Conservation (phyloP, 257 asterid species). For the Sherardia arvensis region DNA sequence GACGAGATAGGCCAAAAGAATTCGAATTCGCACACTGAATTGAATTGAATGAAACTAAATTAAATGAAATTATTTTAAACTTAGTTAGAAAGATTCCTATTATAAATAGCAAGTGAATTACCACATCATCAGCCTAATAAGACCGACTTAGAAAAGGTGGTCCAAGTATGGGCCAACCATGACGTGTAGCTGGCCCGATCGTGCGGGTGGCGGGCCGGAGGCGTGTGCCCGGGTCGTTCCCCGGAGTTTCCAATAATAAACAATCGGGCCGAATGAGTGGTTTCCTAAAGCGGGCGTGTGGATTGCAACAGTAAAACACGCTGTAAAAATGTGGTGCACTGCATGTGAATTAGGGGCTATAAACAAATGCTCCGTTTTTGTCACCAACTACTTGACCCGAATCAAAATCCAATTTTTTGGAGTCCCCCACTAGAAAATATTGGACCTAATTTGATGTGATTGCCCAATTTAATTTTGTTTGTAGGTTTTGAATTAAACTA, state of each 20-base stretch:
- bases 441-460: neutral
- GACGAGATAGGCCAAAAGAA: too few relatives aligned
- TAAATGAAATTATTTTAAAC: too few relatives aligned
- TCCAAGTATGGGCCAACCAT: neutral
- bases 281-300: slow-evolving; percentile 23
- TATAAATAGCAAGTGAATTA: neutral
- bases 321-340: slow-evolving; percentile 17
- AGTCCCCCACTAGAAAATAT: neutral
- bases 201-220: slow-evolving; percentile 1
- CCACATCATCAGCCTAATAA: neutral
- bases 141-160: neutral
- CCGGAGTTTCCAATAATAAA: neutral
- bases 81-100: slow-evolving; percentile 1
- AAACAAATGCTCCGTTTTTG: neutral
- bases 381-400: neutral
- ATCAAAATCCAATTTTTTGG: neutral
- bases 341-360: neutral
- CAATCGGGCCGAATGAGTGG: neutral
- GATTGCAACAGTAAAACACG: slow-evolving; percentile 12
- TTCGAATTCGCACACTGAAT: too few relatives aligned
- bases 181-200: neutral
- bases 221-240: neutral
- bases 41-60: too few relatives aligned
- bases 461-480: neutral
- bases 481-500: too few relatives aligned